These are phyloP conservation scores for Leishmania martiniquensis DNA, from an alignment of 208 protist genomes.

Conservation along the genomic window DNA sequence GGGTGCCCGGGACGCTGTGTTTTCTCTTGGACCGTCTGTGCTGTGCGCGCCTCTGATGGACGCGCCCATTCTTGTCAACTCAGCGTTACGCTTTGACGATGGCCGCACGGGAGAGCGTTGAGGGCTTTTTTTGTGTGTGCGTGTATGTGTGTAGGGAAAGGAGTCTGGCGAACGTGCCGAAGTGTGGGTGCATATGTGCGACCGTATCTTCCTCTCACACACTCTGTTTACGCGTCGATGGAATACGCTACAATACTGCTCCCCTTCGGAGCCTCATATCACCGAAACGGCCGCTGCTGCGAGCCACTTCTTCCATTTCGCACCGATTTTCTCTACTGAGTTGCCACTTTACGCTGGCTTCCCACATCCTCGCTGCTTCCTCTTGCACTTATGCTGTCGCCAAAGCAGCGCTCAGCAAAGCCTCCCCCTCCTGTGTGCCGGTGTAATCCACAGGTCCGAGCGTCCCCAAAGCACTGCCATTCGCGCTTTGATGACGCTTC, in stretches of 20 bases:
- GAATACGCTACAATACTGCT: not conserved
- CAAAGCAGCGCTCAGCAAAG: too few relatives aligned
- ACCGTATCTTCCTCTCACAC: not conserved
- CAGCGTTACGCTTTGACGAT: not conserved
- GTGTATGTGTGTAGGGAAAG: not conserved
- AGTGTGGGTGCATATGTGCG: not conserved
- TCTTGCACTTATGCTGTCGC: too few relatives aligned
- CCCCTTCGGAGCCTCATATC: not conserved
- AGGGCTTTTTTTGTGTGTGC: not conserved
- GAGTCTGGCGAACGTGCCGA: not conserved
- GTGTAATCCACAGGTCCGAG: too few relatives aligned
- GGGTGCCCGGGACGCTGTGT: not conserved
- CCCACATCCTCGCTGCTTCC: too few relatives aligned
- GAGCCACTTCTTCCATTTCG: not conserved
- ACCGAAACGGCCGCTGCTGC: not conserved
- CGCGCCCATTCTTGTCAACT: not conserved
- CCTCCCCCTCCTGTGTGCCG: too few relatives aligned
- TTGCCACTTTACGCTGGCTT: not conserved
- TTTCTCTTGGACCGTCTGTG: too few relatives aligned
- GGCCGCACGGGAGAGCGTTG: not conserved
- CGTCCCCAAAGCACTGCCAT: too few relatives aligned
- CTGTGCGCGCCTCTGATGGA: not conserved
- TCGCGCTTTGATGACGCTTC: too few relatives aligned
- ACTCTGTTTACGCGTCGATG: not conserved
- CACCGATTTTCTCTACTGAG: not conserved